Conservation (phyloP, 805 yeast genomes). For the Alloascoidea hylecoeti region DNA sequence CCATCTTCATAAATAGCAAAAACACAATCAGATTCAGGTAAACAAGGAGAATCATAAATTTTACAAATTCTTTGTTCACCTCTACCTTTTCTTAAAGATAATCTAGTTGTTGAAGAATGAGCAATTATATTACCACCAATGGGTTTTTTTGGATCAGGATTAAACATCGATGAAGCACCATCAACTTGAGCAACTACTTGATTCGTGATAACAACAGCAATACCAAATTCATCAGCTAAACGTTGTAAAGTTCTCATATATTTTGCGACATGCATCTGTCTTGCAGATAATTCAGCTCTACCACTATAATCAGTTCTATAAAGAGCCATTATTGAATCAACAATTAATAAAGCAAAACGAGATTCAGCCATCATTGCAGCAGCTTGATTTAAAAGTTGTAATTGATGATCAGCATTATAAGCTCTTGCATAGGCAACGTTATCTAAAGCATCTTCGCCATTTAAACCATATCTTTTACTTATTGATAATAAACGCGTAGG, state of each 20-base stretch:
- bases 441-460: constrained; percentile 88
- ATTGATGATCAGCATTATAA: constrained; percentile 92
- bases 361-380: constrained; percentile 95
- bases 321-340: constrained; percentile 95
- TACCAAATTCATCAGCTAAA: constrained; percentile 94
- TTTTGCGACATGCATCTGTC: constrained; percentile 90
- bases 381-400: constrained; percentile 74
- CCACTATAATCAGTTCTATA: constrained; percentile 93
- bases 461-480: constrained; percentile 82
- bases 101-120: constrained; percentile 88
- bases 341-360: constrained; percentile 76
- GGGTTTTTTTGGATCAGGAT: constrained; percentile 96
- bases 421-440: constrained; percentile 97
- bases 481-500: constrained; percentile 83
- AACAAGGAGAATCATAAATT: constrained; percentile 90
- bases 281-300: constrained; percentile 87
- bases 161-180: constrained; percentile 60
- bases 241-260: constrained; percentile 86
- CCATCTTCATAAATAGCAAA: constrained; percentile 97
- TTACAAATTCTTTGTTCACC: constrained; percentile 91
- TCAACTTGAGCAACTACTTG: constrained; percentile 98
- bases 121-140: constrained; percentile 98
- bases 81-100: constrained; percentile 79
- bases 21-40: constrained; percentile 90
- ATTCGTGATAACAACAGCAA: constrained; percentile 89